Evolutionary conservation across 768 basidiomycete species (phyloP).

Genomic region (Mycena galopus): DNA sequence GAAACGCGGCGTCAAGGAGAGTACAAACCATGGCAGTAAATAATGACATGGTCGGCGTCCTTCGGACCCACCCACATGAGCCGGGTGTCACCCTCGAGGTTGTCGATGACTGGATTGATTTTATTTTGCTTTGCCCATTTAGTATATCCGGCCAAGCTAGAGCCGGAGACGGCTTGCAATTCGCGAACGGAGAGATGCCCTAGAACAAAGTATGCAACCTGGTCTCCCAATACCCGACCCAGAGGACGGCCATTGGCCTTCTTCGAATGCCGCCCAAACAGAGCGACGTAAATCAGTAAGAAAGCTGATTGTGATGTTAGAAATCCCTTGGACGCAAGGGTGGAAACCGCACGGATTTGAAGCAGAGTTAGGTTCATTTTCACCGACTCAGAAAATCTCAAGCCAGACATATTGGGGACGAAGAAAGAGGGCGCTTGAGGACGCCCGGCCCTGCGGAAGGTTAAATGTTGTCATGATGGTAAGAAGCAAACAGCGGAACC

Average conservation of each 20-base stretch:
- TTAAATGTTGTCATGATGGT: too few relatives aligned
- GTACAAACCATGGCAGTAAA: conserved; percentile 18
- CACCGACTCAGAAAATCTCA: conserved; percentile 1
- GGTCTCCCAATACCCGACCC: background rate
- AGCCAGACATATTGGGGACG: background rate
- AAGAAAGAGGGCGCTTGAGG: background rate
- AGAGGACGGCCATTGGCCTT: conserved; percentile 22
- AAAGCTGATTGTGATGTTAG: background rate
- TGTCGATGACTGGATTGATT: background rate
- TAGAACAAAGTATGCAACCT: conserved; percentile 13
- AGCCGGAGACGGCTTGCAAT: conserved; percentile 20
- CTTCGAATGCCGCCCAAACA: conserved; percentile 17
- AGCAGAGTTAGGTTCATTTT: conserved; percentile 7
- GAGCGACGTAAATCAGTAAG: conserved; percentile 7
- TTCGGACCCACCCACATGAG: conserved; percentile 18
- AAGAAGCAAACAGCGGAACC: too few relatives aligned
- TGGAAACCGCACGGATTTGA: conserved; percentile 15
- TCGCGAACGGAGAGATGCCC: conserved; percentile 15
- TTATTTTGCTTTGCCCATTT: conserved; percentile 15
- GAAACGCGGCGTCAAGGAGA: background rate
- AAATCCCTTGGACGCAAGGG: background rate
- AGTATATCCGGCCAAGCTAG: conserved; percentile 1
- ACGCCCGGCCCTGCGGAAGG: too few relatives aligned
- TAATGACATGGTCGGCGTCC: conserved; percentile 13
- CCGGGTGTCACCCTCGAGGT: background rate